Conservation (phyloP, 2,329 filamentous ascomycete genomes). For the Calonectria henricotiae region DNA sequence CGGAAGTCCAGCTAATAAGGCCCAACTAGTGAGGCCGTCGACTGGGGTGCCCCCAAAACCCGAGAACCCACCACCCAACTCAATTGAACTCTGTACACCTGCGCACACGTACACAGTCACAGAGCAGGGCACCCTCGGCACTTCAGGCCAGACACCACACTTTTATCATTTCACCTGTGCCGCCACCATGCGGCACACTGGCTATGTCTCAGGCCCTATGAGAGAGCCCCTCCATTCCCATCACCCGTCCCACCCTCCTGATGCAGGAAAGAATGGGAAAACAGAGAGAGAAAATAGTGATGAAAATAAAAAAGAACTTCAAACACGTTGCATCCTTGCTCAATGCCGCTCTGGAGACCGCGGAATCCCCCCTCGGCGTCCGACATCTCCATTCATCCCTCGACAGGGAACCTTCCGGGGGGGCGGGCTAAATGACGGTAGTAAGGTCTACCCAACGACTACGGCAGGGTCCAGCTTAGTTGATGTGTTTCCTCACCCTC, state of each 20-base stretch:
- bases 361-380: constrained; percentile 11
- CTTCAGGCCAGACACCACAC: constrained; percentile 1
- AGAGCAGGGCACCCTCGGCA: constrained; percentile 14
- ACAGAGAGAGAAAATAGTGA: neutral
- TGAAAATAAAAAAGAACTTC: constrained; percentile 10
- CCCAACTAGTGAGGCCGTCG: constrained; percentile 4
- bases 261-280: neutral
- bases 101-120: neutral
- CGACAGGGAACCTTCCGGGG: constrained; percentile 24
- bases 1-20: constrained; percentile 20
- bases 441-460: constrained; percentile 8
- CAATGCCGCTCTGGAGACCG: constrained; percentile 22
- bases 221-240: constrained; percentile 24
- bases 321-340: constrained; percentile 20
- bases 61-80: neutral
- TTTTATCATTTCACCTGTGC: constrained; percentile 16
- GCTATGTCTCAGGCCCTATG: constrained; percentile 10
- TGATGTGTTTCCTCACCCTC: constrained; percentile 26
- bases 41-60: constrained; percentile 15
- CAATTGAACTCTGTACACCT: constrained; percentile 11
- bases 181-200: constrained; percentile 7
- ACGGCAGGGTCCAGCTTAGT: constrained; percentile 18
- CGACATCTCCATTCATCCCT: neutral
- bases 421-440: constrained; percentile 15
- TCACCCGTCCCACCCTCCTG: constrained; percentile 6